Conservation (phyloP, 1,139 yeast genomes). For the Suhomyces kunorum region DNA sequence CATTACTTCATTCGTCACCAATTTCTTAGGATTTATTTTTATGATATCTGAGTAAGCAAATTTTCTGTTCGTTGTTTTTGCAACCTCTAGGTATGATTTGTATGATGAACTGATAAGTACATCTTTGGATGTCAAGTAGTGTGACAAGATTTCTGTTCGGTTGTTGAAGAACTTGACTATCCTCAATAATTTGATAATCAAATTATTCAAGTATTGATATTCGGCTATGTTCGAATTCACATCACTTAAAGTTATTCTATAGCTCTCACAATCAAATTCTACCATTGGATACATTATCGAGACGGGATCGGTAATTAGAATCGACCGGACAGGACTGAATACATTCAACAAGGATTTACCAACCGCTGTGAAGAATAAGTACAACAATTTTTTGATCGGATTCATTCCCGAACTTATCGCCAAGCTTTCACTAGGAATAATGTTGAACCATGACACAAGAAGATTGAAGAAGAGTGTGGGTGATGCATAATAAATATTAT, state of each 20-base stretch:
- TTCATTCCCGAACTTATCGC: slow-evolving; percentile 31
- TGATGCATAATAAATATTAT: slow-evolving; percentile 25
- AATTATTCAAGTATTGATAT: slow-evolving; percentile 12
- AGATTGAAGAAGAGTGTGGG: slow-evolving; percentile 35
- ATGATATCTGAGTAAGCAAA: slow-evolving; percentile 24
- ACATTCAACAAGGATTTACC: slow-evolving; percentile 38
- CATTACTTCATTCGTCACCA: slow-evolving; percentile 25
- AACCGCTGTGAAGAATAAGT: slow-evolving; percentile 36
- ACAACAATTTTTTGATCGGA: slow-evolving; percentile 37
- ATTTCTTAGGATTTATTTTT: slow-evolving; percentile 26
- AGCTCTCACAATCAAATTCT: slow-evolving; percentile 31
- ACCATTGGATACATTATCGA: slow-evolving; percentile 34
- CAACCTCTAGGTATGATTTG: slow-evolving; percentile 21
- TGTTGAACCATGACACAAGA: slow-evolving; percentile 37
- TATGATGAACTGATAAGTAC: slow-evolving; percentile 20
- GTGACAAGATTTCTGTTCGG: slow-evolving; percentile 30
- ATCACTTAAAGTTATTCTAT: slow-evolving; percentile 19
- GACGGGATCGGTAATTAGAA: slow-evolving; percentile 39
- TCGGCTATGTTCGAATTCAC: slow-evolving; percentile 11
- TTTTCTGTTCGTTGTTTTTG: slow-evolving; percentile 9
- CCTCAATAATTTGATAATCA: slow-evolving; percentile 27
- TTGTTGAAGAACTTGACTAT: slow-evolving; percentile 33
- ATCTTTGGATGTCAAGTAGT: slow-evolving; percentile 24
- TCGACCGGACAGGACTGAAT: slow-evolving; percentile 36
- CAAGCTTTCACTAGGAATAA: slow-evolving; percentile 37